phyloP scores from a whole-genome alignment of 768 basidiomycete species.

The Trametes cingulata region DNA sequence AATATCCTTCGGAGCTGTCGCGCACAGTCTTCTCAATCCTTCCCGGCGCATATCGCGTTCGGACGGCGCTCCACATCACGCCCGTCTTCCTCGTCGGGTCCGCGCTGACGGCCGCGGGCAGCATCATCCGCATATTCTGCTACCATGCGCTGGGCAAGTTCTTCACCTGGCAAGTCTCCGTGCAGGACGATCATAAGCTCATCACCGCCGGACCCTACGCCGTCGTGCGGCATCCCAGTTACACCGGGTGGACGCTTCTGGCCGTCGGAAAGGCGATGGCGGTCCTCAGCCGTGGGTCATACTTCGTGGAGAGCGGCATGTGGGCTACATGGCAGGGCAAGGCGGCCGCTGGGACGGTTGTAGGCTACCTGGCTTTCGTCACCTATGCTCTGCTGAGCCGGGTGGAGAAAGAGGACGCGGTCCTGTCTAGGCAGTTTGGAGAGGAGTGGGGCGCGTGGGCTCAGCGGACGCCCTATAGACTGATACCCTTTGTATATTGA shows the following conservation, averaged over 20 bases:
- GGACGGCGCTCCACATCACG: background rate
- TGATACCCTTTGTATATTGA: slow-evolving; percentile 14
- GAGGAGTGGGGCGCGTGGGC: slow-evolving; percentile 12
- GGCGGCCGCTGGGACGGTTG: background rate
- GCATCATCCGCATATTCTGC: slow-evolving; percentile 3
- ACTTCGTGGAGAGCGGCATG: background rate
- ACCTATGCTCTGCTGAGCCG: background rate
- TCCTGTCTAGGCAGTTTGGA: slow-evolving; percentile 3
- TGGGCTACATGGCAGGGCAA: background rate
- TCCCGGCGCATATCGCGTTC: background rate
- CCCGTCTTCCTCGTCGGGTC: slow-evolving; percentile 12
- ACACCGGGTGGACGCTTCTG: background rate
- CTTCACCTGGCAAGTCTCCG: slow-evolving; percentile 15
- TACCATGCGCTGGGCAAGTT: slow-evolving; percentile 9
- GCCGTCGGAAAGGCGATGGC: background rate
- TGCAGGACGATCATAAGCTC: slow-evolving; percentile 13
- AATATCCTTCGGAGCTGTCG: background rate
- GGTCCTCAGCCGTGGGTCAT: background rate
- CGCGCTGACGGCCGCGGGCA: background rate
- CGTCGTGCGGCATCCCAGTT: slow-evolving; percentile 17
- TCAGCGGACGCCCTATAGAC: slow-evolving; percentile 1
- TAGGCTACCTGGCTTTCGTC: background rate
- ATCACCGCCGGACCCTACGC: slow-evolving; percentile 18
- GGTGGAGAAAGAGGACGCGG: background rate
- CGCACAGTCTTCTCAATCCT: background rate